These are phyloP conservation scores for Pestalotiopsis sp. DNA, from an alignment of 2,329 filamentous ascomycete species.

Conservation along the genomic window DNA sequence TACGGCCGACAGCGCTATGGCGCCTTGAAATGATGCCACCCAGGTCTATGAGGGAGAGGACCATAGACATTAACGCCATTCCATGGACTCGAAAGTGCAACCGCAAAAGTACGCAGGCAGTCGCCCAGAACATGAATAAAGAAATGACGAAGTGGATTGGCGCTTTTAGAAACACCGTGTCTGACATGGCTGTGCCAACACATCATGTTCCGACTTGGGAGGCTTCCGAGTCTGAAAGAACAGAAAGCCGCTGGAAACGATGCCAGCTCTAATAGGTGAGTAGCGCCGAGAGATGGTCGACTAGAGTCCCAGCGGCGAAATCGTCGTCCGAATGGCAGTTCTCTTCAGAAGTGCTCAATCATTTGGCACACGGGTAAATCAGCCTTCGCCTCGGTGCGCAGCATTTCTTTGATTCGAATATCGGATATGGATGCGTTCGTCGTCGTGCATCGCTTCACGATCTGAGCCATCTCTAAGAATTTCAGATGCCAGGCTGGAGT, in stretches of 20 bases:
- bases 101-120: background rate
- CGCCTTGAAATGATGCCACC: background rate
- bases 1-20: background rate
- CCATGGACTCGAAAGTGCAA: background rate
- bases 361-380: background rate
- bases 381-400: no score
- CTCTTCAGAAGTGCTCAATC: background rate
- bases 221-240: background rate
- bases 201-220: background rate
- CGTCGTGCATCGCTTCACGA: background rate
- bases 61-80: background rate
- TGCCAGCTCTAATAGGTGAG: background rate
- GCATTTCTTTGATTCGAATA: background rate
- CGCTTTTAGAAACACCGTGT: no score
- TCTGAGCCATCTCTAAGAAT: background rate
- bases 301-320: no score
- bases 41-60: background rate
- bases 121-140: background rate
- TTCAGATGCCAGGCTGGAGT: background rate
- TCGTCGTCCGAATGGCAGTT: background rate
- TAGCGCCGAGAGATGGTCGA: background rate
- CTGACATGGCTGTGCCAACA: background rate
- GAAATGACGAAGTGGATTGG: background rate
- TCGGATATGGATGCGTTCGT: background rate
- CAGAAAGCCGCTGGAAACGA: background rate